These are phyloP conservation scores for Conticribra weissflogii DNA, from an alignment of 108 stramenopile species.

Conservation along the genomic window DNA sequence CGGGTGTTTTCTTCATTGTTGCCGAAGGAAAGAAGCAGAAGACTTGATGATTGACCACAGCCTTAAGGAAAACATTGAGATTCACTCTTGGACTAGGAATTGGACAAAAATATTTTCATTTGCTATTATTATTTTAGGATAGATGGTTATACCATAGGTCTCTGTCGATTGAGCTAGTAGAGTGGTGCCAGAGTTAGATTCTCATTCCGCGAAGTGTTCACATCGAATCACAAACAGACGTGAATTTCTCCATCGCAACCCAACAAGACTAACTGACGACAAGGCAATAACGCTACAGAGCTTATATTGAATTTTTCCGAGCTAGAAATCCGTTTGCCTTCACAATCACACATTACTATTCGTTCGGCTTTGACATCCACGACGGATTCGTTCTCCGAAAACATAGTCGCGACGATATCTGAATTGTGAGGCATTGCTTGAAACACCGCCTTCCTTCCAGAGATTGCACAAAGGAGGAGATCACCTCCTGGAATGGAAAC, in stretches of 20 bases:
- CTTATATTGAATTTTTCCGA: conserved; percentile 27
- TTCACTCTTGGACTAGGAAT: no score
- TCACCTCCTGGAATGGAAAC: conserved; percentile 38
- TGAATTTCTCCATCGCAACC: conserved; percentile 35
- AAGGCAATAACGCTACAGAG: conserved; percentile 28
- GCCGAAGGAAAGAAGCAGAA: conserved; percentile 32
- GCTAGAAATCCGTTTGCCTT: conserved; percentile 29
- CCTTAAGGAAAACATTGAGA: no score
- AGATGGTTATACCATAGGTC: no score
- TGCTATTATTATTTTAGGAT: no score
- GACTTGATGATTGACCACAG: no score
- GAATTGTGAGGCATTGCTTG: conserved; percentile 20
- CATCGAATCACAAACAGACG: conserved; percentile 26
- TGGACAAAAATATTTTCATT: no score
- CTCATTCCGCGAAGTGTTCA: neutral
- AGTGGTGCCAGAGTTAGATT: neutral
- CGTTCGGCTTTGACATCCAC: conserved; percentile 24
- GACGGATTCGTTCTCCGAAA: neutral
- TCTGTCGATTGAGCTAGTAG: no score
- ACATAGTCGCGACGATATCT: neutral
- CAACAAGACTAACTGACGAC: conserved; percentile 25
- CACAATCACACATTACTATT: conserved; percentile 32
- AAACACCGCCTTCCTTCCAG: conserved; percentile 32
- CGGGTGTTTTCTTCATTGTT: conserved; percentile 63
- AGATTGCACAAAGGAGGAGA: conserved; percentile 20